Evolutionary conservation across 202 grass and related monocot species (phyloP).

Genomic region (Carex sylvatica): DNA sequence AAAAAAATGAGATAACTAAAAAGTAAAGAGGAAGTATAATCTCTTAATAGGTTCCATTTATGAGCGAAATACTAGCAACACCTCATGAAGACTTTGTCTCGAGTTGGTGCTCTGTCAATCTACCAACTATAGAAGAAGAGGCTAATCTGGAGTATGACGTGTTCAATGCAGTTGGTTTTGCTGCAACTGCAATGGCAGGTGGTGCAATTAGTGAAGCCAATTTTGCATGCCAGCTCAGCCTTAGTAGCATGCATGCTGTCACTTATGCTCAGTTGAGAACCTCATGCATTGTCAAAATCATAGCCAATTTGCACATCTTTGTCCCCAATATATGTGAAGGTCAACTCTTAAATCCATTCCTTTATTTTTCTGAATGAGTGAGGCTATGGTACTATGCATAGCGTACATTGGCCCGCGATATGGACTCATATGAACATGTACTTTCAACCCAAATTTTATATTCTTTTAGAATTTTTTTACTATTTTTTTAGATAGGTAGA

Average conservation of each 20-base stretch:
- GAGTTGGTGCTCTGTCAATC: constrained; percentile 78
- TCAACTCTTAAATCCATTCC: neutral
- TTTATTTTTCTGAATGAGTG: too few relatives aligned
- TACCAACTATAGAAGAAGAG: constrained; percentile 69
- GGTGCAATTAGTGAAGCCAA: constrained; percentile 45
- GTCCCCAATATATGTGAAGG: constrained; percentile 96
- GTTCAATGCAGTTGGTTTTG: constrained; percentile 64
- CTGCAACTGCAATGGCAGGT: constrained; percentile 37
- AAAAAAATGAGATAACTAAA: neutral
- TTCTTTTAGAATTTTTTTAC: too few relatives aligned
- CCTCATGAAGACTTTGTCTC: constrained; percentile 67
- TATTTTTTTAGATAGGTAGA: too few relatives aligned
- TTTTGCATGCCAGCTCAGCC: constrained; percentile 51
- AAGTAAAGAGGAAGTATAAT: neutral
- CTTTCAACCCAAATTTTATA: too few relatives aligned
- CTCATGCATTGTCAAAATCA: constrained; percentile 91
- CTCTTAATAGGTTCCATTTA: constrained; percentile 70
- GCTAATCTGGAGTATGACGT: constrained; percentile 89
- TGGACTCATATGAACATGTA: too few relatives aligned
- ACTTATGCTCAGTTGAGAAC: constrained; percentile 88
- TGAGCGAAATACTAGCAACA: constrained; percentile 74
- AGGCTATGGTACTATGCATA: too few relatives aligned
- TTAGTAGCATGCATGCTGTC: constrained; percentile 47
- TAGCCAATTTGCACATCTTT: constrained; percentile 92
- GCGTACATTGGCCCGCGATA: too few relatives aligned